Base-by-base conservation (phyloP, 2,329 filamentous ascomycete genomes). In the Periconia sp. region DNA sequence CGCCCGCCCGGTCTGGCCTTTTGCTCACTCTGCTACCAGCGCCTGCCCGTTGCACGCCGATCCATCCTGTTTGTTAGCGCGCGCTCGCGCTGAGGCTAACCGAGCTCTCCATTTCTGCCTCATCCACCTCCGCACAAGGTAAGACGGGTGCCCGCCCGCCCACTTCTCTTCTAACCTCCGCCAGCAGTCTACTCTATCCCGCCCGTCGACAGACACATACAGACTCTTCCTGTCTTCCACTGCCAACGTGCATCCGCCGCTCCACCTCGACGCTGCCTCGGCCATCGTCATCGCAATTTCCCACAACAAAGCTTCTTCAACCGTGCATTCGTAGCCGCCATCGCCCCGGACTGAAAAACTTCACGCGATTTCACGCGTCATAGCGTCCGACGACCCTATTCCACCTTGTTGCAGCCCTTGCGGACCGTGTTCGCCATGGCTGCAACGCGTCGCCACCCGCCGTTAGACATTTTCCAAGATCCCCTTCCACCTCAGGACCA, bases 401-500 rank as follows among this genome's bases (percentile, higher is more conserved):
- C 57, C 56, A 61, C 57, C 44, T 54, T 58, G 45, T 57, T 44
- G 36, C 38, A 43, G 53, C 46, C 64, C 57, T 54, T 50, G 49
- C 39, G 48, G 50, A 52, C 51, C 43, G 45, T 56, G 52, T 54
- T 56, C 55, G 61, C 61, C 51, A 79, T 79, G 77, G 72, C 76
- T 67, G 73, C 78, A 69, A 80, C 79, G 78, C 79, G 78, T 77
- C 77, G 75, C 59, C 75, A 76, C 61, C 67, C 71, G 52, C 70
- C 74, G 57, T 69, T 84, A 69, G 77, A 83, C 60, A 80, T 82
- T 65, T 82, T 80, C 65, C 76, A 84, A 64, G 81, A 85, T 68
- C 71, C 76, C 45, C 68, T 74, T 30, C 58, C 47, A 31, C 62
- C 57, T 65, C 70, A 55, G 42, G 69, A 74, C 56, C 71, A 72